phyloP scores from a whole-genome alignment of 331 rosid genomes.

The Pyracantha coccinea region DNA sequence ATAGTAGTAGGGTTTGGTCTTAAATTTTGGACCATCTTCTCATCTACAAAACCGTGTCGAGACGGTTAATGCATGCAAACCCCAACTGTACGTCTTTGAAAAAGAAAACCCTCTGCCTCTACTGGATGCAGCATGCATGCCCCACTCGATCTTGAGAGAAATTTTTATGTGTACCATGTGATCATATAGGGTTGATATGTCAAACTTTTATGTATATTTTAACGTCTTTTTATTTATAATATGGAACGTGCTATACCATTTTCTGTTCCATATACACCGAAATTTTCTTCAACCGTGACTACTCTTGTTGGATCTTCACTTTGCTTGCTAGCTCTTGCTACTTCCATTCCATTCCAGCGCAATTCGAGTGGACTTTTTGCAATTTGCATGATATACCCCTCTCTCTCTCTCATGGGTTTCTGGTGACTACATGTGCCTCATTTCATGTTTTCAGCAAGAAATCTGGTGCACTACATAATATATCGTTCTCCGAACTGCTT shows the following conservation, averaged over 20 bases:
- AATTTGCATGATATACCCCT: not conserved
- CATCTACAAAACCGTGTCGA: constrained; percentile 15
- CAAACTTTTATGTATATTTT: too few species aligned
- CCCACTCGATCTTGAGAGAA: not conserved
- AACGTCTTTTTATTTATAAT: not conserved
- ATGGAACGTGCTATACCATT: too few species aligned
- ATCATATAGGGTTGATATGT: not conserved
- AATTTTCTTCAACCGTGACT: too few species aligned
- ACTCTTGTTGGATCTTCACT: too few species aligned
- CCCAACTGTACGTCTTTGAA: constrained; percentile 16
- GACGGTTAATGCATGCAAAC: constrained; percentile 18
- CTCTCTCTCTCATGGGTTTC: not conserved
- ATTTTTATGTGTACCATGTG: not conserved
- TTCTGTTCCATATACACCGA: too few species aligned
- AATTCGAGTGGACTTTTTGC: too few species aligned
- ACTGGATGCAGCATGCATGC: not conserved
- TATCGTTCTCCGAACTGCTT: not conserved
- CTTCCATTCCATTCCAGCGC: not conserved
- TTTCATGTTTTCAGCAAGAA: not conserved
- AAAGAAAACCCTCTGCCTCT: not conserved
- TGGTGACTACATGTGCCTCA: not conserved
- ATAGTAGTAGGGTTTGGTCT: not conserved
- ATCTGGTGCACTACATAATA: not conserved
- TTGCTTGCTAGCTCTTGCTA: not conserved
- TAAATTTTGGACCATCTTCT: constrained; percentile 7